A percentile compares a stretch with the other conserved stretches of the same genome.
Conservation (phyloP, 495 filamentous ascomycete species). For the Hyaloscypha hepaticicola region DNA sequence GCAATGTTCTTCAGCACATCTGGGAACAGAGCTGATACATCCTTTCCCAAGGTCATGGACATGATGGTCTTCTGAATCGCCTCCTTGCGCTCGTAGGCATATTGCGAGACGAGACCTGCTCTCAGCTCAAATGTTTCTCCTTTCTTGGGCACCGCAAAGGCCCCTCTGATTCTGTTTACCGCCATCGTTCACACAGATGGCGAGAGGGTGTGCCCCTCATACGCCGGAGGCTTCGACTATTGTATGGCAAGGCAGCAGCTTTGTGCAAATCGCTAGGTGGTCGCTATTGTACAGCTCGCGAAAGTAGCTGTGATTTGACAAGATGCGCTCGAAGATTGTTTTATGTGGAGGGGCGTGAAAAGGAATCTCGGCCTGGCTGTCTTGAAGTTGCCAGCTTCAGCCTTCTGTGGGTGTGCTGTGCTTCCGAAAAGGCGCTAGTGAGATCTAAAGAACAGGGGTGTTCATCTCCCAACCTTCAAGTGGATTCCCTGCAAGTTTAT, state of each 20-base stretch:
- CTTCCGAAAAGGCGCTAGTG: conserved; percentile 20
- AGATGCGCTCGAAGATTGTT: conserved; percentile 2
- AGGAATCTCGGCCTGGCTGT: conserved; percentile 5
- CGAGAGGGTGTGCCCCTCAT: conserved; percentile 35
- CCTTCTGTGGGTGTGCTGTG: conserved; percentile 21
- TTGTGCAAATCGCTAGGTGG: conserved; percentile 2
- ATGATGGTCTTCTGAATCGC: conserved; percentile 99
- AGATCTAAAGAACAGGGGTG: conserved; percentile 11
- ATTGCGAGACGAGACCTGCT: conserved; percentile 96
- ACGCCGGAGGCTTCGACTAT: conserved; percentile 21
- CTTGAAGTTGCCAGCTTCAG: conserved; percentile 21
- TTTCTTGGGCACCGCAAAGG: conserved; percentile 87
- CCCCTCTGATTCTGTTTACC: conserved; percentile 92
- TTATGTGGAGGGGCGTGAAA: background rate
- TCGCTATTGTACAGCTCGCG: background rate
- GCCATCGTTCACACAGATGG: conserved; percentile 61
- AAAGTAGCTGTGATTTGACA: background rate
- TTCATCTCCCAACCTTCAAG: conserved; percentile 15
- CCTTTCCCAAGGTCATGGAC: conserved; percentile 98
- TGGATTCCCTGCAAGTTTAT: conserved; percentile 16
- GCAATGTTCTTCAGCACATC: conserved; percentile 99
- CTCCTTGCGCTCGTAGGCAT: conserved; percentile 98
- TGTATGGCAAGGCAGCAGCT: conserved; percentile 22
- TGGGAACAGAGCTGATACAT: conserved; percentile 95
- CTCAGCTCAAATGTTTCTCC: conserved; percentile 98